phyloP scores from a whole-genome alignment of 176 grass and related monocot genomes.

The Triticum turgidum region DNA sequence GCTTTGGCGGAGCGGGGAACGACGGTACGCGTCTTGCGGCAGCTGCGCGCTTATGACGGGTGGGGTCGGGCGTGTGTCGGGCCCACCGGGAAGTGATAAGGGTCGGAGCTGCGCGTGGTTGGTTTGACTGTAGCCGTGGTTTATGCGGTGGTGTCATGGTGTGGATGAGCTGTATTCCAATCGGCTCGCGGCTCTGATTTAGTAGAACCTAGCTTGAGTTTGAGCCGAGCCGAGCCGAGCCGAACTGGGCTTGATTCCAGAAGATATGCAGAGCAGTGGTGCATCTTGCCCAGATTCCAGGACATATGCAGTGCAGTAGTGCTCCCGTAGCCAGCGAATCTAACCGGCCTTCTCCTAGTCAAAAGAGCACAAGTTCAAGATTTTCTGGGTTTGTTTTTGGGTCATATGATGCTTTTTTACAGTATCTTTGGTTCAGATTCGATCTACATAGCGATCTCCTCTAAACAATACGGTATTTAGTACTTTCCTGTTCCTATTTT shows the following conservation, averaged over 20 bases:
- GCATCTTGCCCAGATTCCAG: too few species aligned
- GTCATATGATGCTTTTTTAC: too few species aligned
- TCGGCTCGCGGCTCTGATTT: not conserved
- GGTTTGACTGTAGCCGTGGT: not conserved
- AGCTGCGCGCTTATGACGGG: not conserved
- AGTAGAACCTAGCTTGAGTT: not conserved
- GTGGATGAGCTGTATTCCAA: not conserved
- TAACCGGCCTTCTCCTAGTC: too few species aligned
- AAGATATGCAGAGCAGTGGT: too few species aligned
- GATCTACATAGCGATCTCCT: too few species aligned
- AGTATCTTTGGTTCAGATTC: too few species aligned
- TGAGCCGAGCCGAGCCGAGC: not conserved
- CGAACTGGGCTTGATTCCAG: not conserved
- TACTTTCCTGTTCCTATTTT: too few species aligned
- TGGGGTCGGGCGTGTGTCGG: rapidly evolving
- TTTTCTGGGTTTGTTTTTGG: too few species aligned
- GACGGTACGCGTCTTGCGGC: not conserved
- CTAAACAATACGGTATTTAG: too few species aligned
- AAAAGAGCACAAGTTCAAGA: too few species aligned
- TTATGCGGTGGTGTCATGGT: conserved; percentile 13
- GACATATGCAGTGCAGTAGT: too few species aligned
- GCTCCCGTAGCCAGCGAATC: too few species aligned
- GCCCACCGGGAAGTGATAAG: not conserved
- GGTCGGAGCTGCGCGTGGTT: not conserved
- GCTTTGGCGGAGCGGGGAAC: not conserved